Base-by-base conservation (phyloP, 192 early-diverging fungal genomes). In the Diversispora epigaea region DNA sequence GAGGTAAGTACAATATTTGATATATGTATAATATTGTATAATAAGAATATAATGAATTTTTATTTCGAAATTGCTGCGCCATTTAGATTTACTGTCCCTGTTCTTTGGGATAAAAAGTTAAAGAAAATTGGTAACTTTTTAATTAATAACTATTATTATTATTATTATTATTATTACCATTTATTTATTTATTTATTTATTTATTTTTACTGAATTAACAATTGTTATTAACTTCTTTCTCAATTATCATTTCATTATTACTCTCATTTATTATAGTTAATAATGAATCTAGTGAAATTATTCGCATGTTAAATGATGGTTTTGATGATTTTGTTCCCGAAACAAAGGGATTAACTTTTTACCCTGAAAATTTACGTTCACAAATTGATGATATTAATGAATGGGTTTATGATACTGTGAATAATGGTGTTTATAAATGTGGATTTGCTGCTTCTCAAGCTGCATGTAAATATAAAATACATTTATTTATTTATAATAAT, bases 271-370 rank as follows among this genome's bases (percentile, higher is more conserved):
- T 22, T 3, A 43, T 44, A 88, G 91, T 94, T 17, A 99, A 95
- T 90, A 99, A 99, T 82, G 97, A 99, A 83, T 90, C 88, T 75
- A 92, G 92, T 6, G 97, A 99, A 78, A 97, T 99, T 61, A 98
- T 99, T 65, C 88, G 94, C 25, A 95, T 97, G 82, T 84, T 99
- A 75, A 97, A 99, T 87, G 84, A 87, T 3, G 91, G 84, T 2
- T 99, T 99, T 68, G 91, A 98, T 77, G 88, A 89, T 25, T 83
- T 90, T 64, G 78, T 92, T 0, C 83, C 83, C 17, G 82, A 86
- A 46, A 89, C 86, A 71, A 90, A 88, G 6, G 89, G 83, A 8
- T 67, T 92, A 46, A 88, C 87, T 45, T 95, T 87, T 67, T 99
- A 99, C 78, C 97, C 97, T 0, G 86, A 90, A 56, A 70, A 88